Conservation (phyloP, 495 filamentous ascomycete genomes). For the Acidiella bohemica region DNA sequence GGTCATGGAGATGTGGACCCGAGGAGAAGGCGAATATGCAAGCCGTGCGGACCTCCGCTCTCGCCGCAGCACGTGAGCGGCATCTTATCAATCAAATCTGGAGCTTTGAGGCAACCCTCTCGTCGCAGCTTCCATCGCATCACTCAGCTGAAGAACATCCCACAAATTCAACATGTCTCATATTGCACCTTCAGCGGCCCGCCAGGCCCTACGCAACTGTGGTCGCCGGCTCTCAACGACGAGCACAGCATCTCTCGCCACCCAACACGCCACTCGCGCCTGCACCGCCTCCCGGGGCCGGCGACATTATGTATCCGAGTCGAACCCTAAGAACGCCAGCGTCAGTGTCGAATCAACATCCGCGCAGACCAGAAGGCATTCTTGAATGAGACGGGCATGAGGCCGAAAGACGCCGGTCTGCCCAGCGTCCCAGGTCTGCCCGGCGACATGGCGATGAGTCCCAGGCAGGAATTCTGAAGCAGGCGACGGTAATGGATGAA, state of each 20-base stretch:
- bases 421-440: constrained; percentile 43
- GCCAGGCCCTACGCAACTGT: constrained; percentile 63
- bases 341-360: constrained; percentile 74
- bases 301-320: constrained; percentile 72
- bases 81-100: no score
- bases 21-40: no score
- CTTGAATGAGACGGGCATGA: constrained; percentile 52
- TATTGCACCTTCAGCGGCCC: constrained; percentile 55
- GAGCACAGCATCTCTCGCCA: constrained; percentile 15
- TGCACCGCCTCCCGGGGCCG: constrained; percentile 32
- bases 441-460: constrained; percentile 60
- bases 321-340: constrained; percentile 64
- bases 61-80: no score
- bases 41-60: no score
- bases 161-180: constrained; percentile 59
- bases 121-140: no score
- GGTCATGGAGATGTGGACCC: no score
- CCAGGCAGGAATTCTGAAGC: constrained; percentile 78
- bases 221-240: constrained; percentile 20
- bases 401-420: constrained; percentile 39
- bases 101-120: no score
- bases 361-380: constrained; percentile 72
- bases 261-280: constrained; percentile 30
- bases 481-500: constrained; percentile 86
- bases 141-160: no score